Evolutionary conservation across 257 asterid genomes (phyloP).

Genomic region (Eucommia ulmoides): DNA sequence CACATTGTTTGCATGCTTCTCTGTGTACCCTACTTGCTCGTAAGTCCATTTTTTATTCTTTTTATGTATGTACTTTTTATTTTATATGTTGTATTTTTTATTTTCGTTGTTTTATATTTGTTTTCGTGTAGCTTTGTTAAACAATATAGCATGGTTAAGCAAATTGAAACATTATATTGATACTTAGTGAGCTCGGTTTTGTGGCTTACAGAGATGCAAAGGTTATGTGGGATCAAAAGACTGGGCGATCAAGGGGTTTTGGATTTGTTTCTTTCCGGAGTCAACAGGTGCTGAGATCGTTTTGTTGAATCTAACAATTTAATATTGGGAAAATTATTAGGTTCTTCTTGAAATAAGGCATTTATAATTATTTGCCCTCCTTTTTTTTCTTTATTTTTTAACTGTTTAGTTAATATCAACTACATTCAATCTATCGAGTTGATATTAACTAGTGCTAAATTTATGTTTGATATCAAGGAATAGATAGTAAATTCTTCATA

Average conservation of each 20-base stretch:
- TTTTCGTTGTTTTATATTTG: not conserved
- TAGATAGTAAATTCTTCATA: too few relatives aligned
- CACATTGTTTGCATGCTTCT: conserved; percentile 57
- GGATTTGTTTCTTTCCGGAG: conserved; percentile 80
- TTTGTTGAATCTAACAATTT: conserved; percentile 3
- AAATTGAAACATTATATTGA: too few relatives aligned
- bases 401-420: too few relatives aligned
- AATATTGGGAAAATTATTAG: too few relatives aligned
- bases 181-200: conserved; percentile 1
- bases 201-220: conserved; percentile 60
- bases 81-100: not conserved
- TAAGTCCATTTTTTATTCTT: conserved; percentile 14
- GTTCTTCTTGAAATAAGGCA: not conserved
- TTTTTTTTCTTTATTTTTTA: not conserved
- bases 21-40: conserved; percentile 64
- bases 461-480: too few relatives aligned
- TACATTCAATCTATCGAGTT: too few relatives aligned
- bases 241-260: conserved; percentile 90
- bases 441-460: too few relatives aligned
- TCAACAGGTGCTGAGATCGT: conserved; percentile 46
- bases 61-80: not conserved
- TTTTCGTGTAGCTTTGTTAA: too few relatives aligned
- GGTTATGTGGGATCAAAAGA: conserved; percentile 97
- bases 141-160: too few relatives aligned
- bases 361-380: not conserved